phyloP scores from a whole-genome alignment of 2,329 filamentous ascomycete species.

The Claviceps pusilla region DNA sequence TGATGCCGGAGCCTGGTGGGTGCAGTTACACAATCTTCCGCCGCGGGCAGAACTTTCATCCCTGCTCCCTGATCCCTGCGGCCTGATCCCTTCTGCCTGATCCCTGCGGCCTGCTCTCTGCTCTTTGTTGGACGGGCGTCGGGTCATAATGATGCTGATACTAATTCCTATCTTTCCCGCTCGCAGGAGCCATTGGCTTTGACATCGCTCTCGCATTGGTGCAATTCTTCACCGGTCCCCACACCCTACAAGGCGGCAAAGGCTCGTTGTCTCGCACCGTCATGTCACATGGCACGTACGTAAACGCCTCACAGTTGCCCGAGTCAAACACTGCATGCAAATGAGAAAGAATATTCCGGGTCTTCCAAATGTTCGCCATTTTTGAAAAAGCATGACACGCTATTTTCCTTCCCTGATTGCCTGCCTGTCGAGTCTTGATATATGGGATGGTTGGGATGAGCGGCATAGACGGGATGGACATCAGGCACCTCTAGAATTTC shows the following conservation, averaged over 20 bases:
- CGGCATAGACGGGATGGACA: neutral
- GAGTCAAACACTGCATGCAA: neutral
- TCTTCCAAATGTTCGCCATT: neutral
- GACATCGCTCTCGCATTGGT: conserved; percentile 5
- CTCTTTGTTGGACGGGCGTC: neutral
- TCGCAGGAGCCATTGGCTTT: conserved; percentile 1
- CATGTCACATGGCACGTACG: conserved; percentile 5
- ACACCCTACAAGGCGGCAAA: conserved; percentile 3
- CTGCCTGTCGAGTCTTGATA: neutral
- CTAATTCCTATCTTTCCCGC: neutral
- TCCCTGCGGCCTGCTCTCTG: neutral
- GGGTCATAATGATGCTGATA: neutral
- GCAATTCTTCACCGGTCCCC: conserved; percentile 12
- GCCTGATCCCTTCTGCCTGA: neutral
- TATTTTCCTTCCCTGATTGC: neutral
- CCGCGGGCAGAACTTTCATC: neutral
- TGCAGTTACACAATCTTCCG: neutral
- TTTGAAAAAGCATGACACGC: neutral
- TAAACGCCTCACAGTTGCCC: neutral
- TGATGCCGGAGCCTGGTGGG: neutral
- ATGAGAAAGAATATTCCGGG: neutral
- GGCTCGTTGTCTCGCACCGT: conserved; percentile 3
- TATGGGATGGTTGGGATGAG: neutral
- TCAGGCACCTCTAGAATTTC: neutral
- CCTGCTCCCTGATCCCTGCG: neutral